These are phyloP conservation scores for Tricholomella constricta DNA, from an alignment of 768 basidiomycete genomes.

Conservation along the genomic window DNA sequence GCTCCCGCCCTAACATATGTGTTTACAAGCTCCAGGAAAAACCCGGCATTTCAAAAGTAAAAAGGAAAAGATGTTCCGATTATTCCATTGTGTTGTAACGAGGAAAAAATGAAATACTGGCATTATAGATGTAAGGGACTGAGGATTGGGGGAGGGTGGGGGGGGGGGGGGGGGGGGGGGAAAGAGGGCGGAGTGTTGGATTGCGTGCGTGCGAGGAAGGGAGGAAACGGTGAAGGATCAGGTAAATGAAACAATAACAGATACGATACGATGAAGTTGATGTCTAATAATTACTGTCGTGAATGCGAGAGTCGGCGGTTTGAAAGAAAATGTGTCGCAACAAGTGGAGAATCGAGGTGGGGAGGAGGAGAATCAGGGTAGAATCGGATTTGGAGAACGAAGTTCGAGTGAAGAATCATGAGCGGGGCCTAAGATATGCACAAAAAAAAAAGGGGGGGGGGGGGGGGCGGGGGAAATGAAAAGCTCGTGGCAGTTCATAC, in stretches of 20 bases:
- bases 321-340: slow-evolving; percentile 10
- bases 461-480: slow-evolving; percentile 9
- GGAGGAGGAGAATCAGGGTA: background rate
- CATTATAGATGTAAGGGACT: slow-evolving; percentile 9
- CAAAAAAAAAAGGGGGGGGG: background rate
- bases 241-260: slow-evolving; percentile 4
- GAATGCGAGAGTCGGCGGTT: slow-evolving; percentile 10
- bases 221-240: background rate
- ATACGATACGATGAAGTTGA: slow-evolving; percentile 19
- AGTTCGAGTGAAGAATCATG: background rate
- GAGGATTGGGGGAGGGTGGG: background rate
- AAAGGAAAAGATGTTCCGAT: slow-evolving; percentile 8
- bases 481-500: slow-evolving; percentile 9
- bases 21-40: no score
- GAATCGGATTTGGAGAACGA: background rate
- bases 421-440: background rate
- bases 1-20: no score
- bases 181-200: background rate
- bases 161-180: background rate
- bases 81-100: slow-evolving; percentile 12
- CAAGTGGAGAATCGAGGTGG: background rate
- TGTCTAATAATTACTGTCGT: slow-evolving; percentile 34
- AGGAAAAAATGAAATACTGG: slow-evolving; percentile 4
- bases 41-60: background rate
- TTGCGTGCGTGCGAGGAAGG: background rate